Evolutionary conservation across 116 monocot genomes (phyloP).

Genomic region (Trichopus zeylanicus): DNA sequence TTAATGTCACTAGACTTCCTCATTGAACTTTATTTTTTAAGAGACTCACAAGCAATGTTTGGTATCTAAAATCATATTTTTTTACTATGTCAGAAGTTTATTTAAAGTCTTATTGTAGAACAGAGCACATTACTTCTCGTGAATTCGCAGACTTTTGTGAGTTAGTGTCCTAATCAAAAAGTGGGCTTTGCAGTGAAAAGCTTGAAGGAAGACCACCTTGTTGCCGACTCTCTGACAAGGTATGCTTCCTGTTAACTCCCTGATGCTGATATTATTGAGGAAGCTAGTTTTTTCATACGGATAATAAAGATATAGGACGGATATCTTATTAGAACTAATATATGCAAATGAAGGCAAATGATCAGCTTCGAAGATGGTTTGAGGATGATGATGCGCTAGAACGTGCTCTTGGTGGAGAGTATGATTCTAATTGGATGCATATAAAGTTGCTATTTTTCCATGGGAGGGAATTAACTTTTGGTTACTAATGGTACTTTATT

Average conservation of each 20-base stretch:
- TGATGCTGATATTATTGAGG: neutral
- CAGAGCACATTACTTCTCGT: no score
- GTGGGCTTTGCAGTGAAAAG: slow-evolving; percentile 61
- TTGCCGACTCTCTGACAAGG: slow-evolving; percentile 90
- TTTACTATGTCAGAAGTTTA: no score
- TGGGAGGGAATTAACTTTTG: neutral
- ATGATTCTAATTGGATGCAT: slow-evolving; percentile 22
- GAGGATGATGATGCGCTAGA: slow-evolving; percentile 97
- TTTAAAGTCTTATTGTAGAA: no score
- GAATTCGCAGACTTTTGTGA: no score
- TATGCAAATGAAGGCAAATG: slow-evolving; percentile 62
- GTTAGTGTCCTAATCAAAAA: neutral
- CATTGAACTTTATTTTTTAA: no score
- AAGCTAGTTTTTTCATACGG: neutral
- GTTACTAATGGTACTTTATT: slow-evolving; percentile 1
- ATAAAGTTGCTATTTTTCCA: neutral
- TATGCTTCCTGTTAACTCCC: slow-evolving; percentile 13
- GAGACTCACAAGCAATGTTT: no score
- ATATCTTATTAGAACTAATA: neutral
- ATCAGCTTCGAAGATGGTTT: slow-evolving; percentile 80
- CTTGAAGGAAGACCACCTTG: slow-evolving; percentile 76
- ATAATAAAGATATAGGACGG: neutral
- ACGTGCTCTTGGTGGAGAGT: slow-evolving; percentile 93
- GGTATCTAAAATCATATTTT: no score
- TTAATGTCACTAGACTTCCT: no score